These are phyloP conservation scores for Fusarium miscanthi DNA, from an alignment of 2,329 filamentous ascomycete genomes.

Conservation along the genomic window DNA sequence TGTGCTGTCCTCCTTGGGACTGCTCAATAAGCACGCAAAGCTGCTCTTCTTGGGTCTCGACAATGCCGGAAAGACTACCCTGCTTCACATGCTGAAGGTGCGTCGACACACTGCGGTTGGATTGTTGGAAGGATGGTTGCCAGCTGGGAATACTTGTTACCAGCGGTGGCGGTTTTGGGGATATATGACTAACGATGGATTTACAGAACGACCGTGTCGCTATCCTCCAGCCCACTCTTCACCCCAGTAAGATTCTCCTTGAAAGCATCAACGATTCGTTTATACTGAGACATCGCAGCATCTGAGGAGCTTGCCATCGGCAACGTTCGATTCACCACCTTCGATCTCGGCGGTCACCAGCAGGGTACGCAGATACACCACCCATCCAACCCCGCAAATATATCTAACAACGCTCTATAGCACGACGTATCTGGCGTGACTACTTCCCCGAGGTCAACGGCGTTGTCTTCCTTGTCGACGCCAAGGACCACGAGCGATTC, in stretches of 20 bases:
- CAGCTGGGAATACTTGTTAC: slow-evolving; percentile 3
- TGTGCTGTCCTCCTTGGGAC: slow-evolving; percentile 84
- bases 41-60: slow-evolving; percentile 92
- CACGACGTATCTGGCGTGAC: slow-evolving; percentile 94
- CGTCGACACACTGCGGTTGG: slow-evolving; percentile 44
- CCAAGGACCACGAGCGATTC: slow-evolving; percentile 96
- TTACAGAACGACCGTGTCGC: slow-evolving; percentile 89
- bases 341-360: slow-evolving; percentile 92
- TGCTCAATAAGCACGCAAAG: slow-evolving; percentile 97
- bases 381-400: not conserved
- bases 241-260: slow-evolving; percentile 76
- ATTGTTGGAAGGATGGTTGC: not conserved
- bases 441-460: slow-evolving; percentile 97
- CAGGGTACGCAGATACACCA: slow-evolving; percentile 69
- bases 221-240: slow-evolving; percentile 88
- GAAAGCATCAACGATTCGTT: not conserved
- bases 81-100: slow-evolving; percentile 96
- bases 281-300: slow-evolving; percentile 59
- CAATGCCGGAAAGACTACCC: slow-evolving; percentile 93
- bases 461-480: slow-evolving; percentile 97
- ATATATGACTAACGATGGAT: slow-evolving; percentile 38
- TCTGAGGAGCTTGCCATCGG: slow-evolving; percentile 94
- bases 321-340: slow-evolving; percentile 94
- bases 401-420: slow-evolving; percentile 57
- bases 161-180: not conserved